Base-by-base conservation (phyloP, 163 green algal genomes). In the Chlorella variabilis region DNA sequence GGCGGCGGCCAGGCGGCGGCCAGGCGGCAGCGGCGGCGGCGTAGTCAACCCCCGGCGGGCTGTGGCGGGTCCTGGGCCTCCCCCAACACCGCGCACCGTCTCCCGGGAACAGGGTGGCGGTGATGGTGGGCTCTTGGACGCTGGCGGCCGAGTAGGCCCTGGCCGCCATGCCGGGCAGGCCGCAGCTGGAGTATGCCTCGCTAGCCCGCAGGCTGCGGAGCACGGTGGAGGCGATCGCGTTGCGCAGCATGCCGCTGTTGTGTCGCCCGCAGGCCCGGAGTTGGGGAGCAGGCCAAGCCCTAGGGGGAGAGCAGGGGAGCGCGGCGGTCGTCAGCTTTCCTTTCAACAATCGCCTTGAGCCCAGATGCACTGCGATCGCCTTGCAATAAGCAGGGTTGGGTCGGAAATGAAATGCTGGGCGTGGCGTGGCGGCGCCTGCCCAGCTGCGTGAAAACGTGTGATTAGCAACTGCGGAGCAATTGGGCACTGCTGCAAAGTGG, bases 61-160 rank as follows among this genome's bases (percentile, higher is more conserved):
- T 41, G 67, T 39, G 67, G 11, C 13, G 17, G 21, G 9, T 29
- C 63, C 70, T 34, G 25, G 33, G 38, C 56, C 56, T 54, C 45
- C 11, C 45, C 45, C 45, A 54, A 54, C 45, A 54, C 45, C 45
- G n/a, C 85, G 38, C 45, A 87, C 83, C 91, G 86, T 98, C 95
- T 59, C 96, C 96, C 23, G 96, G 94, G 70, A 98, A 98, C 2
- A 98, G 86, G 8, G 95, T 98, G 29, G 92, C 94, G 15, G 89
- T 94, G 65, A 95, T 78, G 31, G 67, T 63, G 38, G 86, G 54
- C 21, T 82, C 71, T 48, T 78, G 73, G 54, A 27, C 65, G 54
- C 36, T 45, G n/a, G n/a, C n/a, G 18, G n/a, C 29, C 3, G 59
- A 67, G 45, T 59, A 56, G 3, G 54, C 36, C 36, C 73, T 39